Evolutionary conservation across 345 rosid species (phyloP), one percentile per base, ranked within the genome.

Genomic region (Bretschneidera sinensis): DNA sequence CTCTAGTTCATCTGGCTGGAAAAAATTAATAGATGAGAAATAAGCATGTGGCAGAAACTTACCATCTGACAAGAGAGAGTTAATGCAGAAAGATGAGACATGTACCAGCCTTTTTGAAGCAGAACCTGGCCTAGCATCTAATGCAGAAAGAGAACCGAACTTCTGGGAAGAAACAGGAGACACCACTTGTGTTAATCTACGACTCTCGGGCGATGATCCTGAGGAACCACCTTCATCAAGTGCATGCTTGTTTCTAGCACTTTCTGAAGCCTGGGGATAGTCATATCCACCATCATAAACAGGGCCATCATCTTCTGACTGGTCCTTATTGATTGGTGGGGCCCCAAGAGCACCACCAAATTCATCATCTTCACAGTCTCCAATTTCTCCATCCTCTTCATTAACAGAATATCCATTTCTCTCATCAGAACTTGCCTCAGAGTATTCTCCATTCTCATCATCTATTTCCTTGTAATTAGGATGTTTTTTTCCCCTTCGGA

Each of bases 381-480:
- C 79, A 66, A 81, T 79, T 74, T 94, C 99, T 61, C 83, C 95
- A 72, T 94, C 99, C 65, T 91, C 97, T 73, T 91, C 97, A 66
- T 70, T 85, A 53, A 66, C 95, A 62, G 91, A 89, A 74, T 88
- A 82, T 43, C 74, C 77, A 73, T 81, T 83, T 68, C 87, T 76
- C 79, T 91, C 99, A 63, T 86, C 96, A 64, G 88, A 86, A 73
- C 96, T 88, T 62, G 83, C 96, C 72, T 88, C 98, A 22, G 91
- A 83, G 74, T 77, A 88, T 47, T 86, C 97, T 62, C 81, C 99
- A 74, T 64, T 85, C 54, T 85, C 96, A 66, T 91, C 96, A 65
- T 91, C 99, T 54, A 88, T 70, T 83, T 95, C 99, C 76, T 91
- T 91, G 84, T 95, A 91, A 75, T 91, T 88, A 50, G 86, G 88